Base-by-base conservation (phyloP, 306 rosid species). In the Trichosanthes cucumerina region DNA sequence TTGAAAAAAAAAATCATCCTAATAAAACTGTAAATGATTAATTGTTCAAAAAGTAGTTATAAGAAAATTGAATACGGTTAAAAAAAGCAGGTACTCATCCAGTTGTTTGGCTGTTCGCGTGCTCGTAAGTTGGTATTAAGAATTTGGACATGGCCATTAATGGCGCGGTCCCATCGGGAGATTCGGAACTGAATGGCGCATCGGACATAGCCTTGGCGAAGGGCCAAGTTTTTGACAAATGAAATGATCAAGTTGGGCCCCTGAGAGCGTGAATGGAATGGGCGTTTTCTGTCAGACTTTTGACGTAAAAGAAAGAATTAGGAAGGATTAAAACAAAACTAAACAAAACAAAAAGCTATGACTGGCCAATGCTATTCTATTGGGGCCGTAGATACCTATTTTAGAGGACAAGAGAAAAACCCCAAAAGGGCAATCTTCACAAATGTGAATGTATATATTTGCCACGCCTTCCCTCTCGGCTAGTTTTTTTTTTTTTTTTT, bases 381-480 rank as follows among this genome's bases (percentile, higher is more conserved):
- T 50, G 21, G 21, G n/a, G 33, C 1, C 4, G 14, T 58, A 58
- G 65, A 58, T 58, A 13, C 41, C 68, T 62, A 62, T 12, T 62
- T 24, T 21, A 62, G 19, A 28, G 38, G 41, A 62, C 68, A 62
- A 62, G 31, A 62, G 68, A 41, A 58, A 58, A 24, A 10, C 34
- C 65, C 59, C 26, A 54, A 54, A 54, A 54, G 26, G 59, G 64
- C n/a, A 56, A 56, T 8, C 28, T 19, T 56, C 28, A 21, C n/a
- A 50, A 21, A 11, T 56, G n/a, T 50, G n/a, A 11, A 7, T 50
- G 6, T 58, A 7, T 3, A 58, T 24, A 57, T 24, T 58, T 78
- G 84, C 87, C 91, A 86, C 85, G 91, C 88, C 79, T 87, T 19
- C 60, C 19, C 59, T 53, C 24, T n/a, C 24, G 2, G 0, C 39